Percentiles rank a stretch among this genome's conserved stretches.
Conservation (phyloP, 352 stramenopile genomes). For the Paralagenidium karlingii region DNA sequence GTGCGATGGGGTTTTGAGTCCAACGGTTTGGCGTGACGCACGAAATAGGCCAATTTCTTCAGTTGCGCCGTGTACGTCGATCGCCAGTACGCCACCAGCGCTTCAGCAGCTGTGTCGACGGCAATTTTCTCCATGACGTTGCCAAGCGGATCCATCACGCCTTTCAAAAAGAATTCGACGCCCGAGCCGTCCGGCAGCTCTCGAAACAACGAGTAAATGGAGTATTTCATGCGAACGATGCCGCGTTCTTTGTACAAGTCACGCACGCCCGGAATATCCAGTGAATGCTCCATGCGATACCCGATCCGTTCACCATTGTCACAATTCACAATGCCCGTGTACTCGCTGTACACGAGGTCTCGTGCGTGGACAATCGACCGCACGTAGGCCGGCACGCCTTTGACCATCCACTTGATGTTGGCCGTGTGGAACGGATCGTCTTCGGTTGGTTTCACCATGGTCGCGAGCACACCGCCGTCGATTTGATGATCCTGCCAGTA, state of each 20-base stretch:
- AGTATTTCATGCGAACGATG: slow-evolving; percentile 25
- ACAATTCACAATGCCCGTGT: slow-evolving; percentile 1
- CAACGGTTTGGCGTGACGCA: too few relatives aligned
- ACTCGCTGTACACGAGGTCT: slow-evolving; percentile 3
- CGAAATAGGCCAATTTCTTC: too few relatives aligned
- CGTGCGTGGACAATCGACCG: slow-evolving; percentile 20
- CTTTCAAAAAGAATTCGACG: slow-evolving; percentile 30
- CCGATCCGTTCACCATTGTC: slow-evolving; percentile 15
- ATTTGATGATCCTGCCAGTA: slow-evolving; percentile 33
- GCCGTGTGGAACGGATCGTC: slow-evolving; percentile 31
- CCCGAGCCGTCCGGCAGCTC: slow-evolving; percentile 17
- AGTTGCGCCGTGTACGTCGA: too few relatives aligned
- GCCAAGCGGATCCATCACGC: slow-evolving; percentile 21
- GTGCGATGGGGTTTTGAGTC: too few relatives aligned
- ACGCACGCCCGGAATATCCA: slow-evolving; percentile 13
- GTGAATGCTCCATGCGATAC: slow-evolving; percentile 27
- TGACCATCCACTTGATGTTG: slow-evolving; percentile 32
- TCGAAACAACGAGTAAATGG: slow-evolving; percentile 24
- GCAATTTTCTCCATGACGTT: too few relatives aligned
- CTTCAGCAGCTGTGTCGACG: too few relatives aligned
- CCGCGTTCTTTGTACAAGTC: slow-evolving; percentile 9
- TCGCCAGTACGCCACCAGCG: too few relatives aligned
- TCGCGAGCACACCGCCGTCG: slow-evolving; percentile 28
- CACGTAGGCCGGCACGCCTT: slow-evolving; percentile 12
- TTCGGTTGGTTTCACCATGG: slow-evolving; percentile 18